Base-by-base conservation (phyloP, 23 red algal species). In the Gracilaria vermiculophylla region DNA sequence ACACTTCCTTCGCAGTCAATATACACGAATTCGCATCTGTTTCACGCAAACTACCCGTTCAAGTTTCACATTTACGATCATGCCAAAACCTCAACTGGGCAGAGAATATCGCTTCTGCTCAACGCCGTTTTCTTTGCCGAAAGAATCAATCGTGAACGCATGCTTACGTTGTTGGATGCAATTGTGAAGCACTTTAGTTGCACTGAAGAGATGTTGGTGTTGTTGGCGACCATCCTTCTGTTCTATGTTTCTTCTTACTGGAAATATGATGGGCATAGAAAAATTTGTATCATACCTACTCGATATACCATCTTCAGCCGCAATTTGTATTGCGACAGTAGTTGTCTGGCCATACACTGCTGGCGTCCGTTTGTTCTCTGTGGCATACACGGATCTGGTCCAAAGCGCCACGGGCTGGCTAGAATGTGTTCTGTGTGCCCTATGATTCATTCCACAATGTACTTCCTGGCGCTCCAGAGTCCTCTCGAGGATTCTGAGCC, bases 391-490 rank as follows among this genome's bases (percentile, higher is more conserved):
- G 0, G 73, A 78, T n/a, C 47, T 78, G 13, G 44, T 78, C 5
- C 73, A 78, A 24, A 27, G 73, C 44, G 13, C 21, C 6, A 47
- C 53, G 10, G 73, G 73, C 16, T 78, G 73, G 73, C 12, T 78
- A 5, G 73, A 44, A 53, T 51, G 47, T 35, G 1, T 78, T 10
- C 12, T 32, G 13, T 78, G 73, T 21, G 51, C 47, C 73, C 53
- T 78, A 27, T 78, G 73, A 44, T 78, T 78, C 25, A 78, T 78
- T n/a, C 21, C 44, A 43, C 12, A 78, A 78, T 44, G 31, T 78
- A 5, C 19, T n/a, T n/a, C 73, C 73, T 19, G 73, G 73, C 21
- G 73, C 73, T 24, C 3, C 73, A 1, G 13, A 10, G 4, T 44
- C 73, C 29, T 78, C 73, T 1, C 44, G 73, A 7, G 73, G 73